Evolutionary conservation across 331 rosid species (phyloP).

Genomic region (Acacia concinna): DNA sequence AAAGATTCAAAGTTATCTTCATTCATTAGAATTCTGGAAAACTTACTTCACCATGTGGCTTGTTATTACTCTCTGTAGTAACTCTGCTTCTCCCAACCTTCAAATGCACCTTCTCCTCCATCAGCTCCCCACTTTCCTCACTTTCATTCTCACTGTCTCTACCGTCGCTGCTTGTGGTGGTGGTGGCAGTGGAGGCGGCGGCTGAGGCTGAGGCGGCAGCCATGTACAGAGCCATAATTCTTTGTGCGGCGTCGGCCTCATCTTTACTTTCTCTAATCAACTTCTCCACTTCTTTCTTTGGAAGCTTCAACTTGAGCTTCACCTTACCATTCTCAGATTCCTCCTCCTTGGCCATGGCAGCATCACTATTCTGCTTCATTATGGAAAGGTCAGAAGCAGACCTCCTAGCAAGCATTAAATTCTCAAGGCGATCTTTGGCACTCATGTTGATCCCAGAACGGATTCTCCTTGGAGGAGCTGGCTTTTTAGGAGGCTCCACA

Average conservation of each 20-base stretch:
- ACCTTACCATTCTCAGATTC: slow-evolving; percentile 33
- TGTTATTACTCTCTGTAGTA: slow-evolving; percentile 26
- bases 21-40: background rate
- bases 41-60: slow-evolving; percentile 49
- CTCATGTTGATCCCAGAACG: slow-evolving; percentile 84
- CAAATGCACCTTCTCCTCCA: slow-evolving; percentile 20
- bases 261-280: slow-evolving; percentile 66
- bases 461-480: slow-evolving; percentile 53
- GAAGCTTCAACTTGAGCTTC: slow-evolving; percentile 73
- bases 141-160: slow-evolving; percentile 26
- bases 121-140: slow-evolving; percentile 19
- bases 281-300: slow-evolving; percentile 77
- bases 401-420: slow-evolving; percentile 63
- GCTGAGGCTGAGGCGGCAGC: background rate
- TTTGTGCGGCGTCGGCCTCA: slow-evolving; percentile 67
- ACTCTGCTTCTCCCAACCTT: slow-evolving; percentile 25
- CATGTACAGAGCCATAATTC: slow-evolving; percentile 61
- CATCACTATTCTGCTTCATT: slow-evolving; percentile 39
- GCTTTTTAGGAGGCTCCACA: slow-evolving; percentile 63
- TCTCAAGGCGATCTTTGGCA: slow-evolving; percentile 85
- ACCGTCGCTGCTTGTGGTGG: background rate
- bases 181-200: background rate
- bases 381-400: slow-evolving; percentile 68
- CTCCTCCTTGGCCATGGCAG: slow-evolving; percentile 12
- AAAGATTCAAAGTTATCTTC: background rate